Conservation (phyloP, 495 filamentous ascomycete genomes). For the Bryoglossum gracile region DNA sequence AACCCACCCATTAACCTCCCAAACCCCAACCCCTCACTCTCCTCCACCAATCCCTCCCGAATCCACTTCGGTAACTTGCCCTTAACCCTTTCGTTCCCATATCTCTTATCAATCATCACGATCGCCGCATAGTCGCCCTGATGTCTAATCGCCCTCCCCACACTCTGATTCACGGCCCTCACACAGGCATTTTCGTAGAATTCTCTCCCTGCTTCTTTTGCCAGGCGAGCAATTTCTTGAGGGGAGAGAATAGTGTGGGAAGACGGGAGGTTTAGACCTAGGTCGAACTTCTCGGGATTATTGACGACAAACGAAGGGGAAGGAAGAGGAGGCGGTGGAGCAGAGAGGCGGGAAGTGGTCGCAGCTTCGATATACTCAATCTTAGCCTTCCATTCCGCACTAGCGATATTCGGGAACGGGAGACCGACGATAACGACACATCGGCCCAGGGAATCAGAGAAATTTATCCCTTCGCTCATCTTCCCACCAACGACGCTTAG, state of each 20-base stretch:
- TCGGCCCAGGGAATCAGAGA: constrained; percentile 83
- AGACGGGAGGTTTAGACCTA: neutral
- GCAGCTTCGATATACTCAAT: constrained; percentile 77
- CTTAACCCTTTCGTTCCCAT: constrained; percentile 58
- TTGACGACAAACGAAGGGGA: no score
- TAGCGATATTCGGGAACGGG: constrained; percentile 87
- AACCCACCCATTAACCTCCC: constrained; percentile 48
- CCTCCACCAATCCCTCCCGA: constrained; percentile 47
- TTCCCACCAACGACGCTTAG: constrained; percentile 95
- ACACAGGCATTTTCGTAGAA: constrained; percentile 96
- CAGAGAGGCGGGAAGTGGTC: constrained; percentile 38
- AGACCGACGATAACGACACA: constrained; percentile 85
- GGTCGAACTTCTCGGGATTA: neutral
- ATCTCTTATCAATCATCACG: constrained; percentile 74
- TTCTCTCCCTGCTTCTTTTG: constrained; percentile 64
- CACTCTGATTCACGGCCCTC: constrained; percentile 93
- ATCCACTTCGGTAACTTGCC: constrained; percentile 89
- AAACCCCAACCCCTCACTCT: constrained; percentile 38
- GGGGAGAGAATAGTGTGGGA: no score
- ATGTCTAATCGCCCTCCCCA: constrained; percentile 88
- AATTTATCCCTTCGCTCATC: constrained; percentile 96
- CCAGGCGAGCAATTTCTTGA: constrained; percentile 27
- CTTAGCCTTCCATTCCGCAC: constrained; percentile 87
- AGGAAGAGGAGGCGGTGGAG: no score
- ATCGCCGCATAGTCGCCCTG: constrained; percentile 84